Conservation (phyloP, 306 rosid genomes). For the Acacia melanoxylon region DNA sequence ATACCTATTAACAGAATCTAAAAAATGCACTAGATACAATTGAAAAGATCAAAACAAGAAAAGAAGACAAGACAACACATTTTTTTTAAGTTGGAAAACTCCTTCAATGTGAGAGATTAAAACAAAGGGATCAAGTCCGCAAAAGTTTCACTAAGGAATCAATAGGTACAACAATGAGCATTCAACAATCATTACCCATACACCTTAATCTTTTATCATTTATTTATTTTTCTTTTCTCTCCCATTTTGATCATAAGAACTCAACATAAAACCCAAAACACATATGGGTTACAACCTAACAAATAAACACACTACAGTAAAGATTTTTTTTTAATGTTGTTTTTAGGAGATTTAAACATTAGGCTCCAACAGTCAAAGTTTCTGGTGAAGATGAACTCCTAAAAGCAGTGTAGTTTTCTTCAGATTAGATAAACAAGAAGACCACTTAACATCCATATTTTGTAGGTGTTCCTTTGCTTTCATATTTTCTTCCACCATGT, state of each 20-base stretch:
- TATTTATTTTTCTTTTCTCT: too few relatives aligned
- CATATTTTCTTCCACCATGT: neutral
- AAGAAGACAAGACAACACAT: neutral
- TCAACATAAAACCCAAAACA: neutral
- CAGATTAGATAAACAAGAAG: neutral
- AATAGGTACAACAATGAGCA: neutral
- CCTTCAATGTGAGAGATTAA: neutral
- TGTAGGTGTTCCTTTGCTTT: neutral
- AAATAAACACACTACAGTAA: neutral
- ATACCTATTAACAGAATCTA: too few relatives aligned
- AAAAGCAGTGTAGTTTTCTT: neutral
- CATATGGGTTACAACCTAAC: neutral
- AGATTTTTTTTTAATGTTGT: neutral
- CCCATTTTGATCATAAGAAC: neutral
- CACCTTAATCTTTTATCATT: neutral
- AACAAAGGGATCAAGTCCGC: neutral
- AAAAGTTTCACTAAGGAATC: neutral
- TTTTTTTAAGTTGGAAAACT: neutral
- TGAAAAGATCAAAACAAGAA: too few relatives aligned
- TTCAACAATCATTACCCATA: neutral
- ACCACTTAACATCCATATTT: neutral
- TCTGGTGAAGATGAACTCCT: neutral
- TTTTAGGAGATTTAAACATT: neutral
- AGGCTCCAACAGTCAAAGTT: neutral
- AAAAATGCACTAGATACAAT: too few relatives aligned